Evolutionary conservation across 2,329 filamentous ascomycete species (phyloP).

Genomic region (Beauveria varroae): DNA sequence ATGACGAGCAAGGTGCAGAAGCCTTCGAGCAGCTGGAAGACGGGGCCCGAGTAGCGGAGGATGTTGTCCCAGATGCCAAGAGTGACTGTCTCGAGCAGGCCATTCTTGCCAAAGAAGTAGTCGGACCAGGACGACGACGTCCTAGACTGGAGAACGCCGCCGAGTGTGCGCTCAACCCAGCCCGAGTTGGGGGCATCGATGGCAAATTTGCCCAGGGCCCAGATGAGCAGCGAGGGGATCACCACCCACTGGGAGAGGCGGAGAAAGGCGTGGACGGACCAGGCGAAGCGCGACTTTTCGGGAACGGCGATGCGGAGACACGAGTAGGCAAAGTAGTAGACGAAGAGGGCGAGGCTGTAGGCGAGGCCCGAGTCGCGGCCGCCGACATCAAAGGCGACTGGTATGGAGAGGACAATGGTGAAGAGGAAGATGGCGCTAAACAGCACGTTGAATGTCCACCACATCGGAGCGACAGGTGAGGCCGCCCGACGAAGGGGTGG

Average conservation of each 20-base stretch:
- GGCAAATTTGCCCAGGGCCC: constrained; percentile 91
- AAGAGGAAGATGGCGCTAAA: constrained; percentile 81
- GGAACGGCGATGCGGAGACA: constrained; percentile 72
- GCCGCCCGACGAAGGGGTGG: constrained; percentile 1
- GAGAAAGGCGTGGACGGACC: constrained; percentile 60
- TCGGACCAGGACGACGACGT: constrained; percentile 60
- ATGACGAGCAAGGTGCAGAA: constrained; percentile 96
- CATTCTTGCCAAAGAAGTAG: constrained; percentile 83
- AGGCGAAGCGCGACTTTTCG: constrained; percentile 67
- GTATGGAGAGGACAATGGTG: constrained; percentile 90
- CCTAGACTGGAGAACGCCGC: constrained; percentile 53
- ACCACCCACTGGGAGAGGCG: constrained; percentile 78
- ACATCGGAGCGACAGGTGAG: constrained; percentile 52
- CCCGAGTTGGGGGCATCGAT: constrained; percentile 71
- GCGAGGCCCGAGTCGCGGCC: constrained; percentile 89
- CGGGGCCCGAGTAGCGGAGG: constrained; percentile 81
- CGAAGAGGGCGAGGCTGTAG: constrained; percentile 81
- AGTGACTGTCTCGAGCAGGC: constrained; percentile 69
- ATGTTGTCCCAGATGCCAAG: constrained; percentile 85
- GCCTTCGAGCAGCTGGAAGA: constrained; percentile 91
- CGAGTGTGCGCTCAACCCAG: constrained; percentile 78
- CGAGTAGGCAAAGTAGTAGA: constrained; percentile 88
- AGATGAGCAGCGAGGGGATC: constrained; percentile 81
- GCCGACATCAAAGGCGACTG: constrained; percentile 95
- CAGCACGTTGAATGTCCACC: constrained; percentile 69